Base-by-base conservation (phyloP, 371 early-diverging fungal genomes). In the Haplosporangium sp. region DNA sequence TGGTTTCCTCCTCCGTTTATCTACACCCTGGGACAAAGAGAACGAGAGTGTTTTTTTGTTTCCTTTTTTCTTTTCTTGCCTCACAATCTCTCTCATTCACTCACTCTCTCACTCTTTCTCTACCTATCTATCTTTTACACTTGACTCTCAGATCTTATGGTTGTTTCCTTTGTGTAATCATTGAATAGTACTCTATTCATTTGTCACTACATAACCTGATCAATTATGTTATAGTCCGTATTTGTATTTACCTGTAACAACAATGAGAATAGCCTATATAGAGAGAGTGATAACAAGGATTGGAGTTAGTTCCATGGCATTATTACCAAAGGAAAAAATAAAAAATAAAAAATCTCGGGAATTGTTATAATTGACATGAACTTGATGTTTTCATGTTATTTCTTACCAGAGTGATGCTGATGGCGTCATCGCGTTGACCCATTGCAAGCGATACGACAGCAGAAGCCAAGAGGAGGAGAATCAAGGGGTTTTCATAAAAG, bases 361-460 rank as follows among this genome's bases (percentile, higher is more conserved):
- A 45, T 45, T 45, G 15, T 10, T 15, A 45, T 6, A 50, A 19
- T 15, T 27, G 8, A 8, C 35, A 20, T 57, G 27, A 27, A 27
- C 27, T 0, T 0, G 27, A 27, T 27, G 27, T 27, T 27, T 27
- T 27, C 27, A 27, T 27, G 0, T 27, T 27, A 27, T 27, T 27
- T 27, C 27, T 71, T 85, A 94, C 97, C 89, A 97, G 84, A 0
- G 96, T 92, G 61, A 98, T 97, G 77, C 95, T 95, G 73, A 97
- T 87, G 19, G 98, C 99, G 78, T 98, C 97, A 73, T 96, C 96
- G 72, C 89, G 85, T 77, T 98, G 94, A 10, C 96, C 96, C 86
- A 98, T 89, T 38, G 95, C 70, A 44, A 95, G 71, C 0, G 96
- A 96, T 13, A 98, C 90, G 44, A 86, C 85, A 0, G 99, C 97